Conservation (phyloP, 441 rosid species). For the Croton laevigatus region DNA sequence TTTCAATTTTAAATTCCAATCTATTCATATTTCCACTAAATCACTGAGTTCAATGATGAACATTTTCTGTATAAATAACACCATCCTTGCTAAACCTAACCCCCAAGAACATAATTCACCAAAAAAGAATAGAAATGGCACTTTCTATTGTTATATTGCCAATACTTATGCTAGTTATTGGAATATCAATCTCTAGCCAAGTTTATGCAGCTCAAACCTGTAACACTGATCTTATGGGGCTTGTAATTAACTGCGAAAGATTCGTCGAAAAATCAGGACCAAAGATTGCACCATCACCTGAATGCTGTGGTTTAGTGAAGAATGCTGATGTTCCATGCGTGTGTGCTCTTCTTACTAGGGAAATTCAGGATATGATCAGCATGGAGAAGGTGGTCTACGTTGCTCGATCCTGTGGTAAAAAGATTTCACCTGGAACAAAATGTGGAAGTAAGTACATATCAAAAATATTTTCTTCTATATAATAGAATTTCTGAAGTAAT, state of each 20-base stretch:
- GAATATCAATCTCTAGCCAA: not conserved
- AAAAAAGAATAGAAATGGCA: not conserved
- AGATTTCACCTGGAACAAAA: slow-evolving; percentile 28
- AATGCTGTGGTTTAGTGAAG: slow-evolving; percentile 26
- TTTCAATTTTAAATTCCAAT: not conserved
- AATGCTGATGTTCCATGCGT: slow-evolving; percentile 23
- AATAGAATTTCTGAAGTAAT: too few relatives aligned
- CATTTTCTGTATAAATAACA: not conserved
- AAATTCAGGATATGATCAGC: slow-evolving; percentile 23
- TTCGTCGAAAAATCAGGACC: slow-evolving; percentile 23
- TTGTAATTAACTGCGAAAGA: slow-evolving; percentile 12
- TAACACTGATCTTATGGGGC: not conserved
- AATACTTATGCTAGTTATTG: not conserved
- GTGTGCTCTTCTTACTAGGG: slow-evolving; percentile 24
- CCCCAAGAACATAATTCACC: too few relatives aligned
- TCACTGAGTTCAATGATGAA: not conserved
- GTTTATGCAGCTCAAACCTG: slow-evolving; percentile 1
- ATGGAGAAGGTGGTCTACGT: slow-evolving; percentile 35
- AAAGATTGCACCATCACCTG: slow-evolving; percentile 21
- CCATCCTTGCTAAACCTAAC: not conserved
- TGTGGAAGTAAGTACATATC: slow-evolving; percentile 35
- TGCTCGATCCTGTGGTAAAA: slow-evolving; percentile 33
- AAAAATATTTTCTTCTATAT: not conserved
- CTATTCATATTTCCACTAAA: not conserved
- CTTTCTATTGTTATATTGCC: not conserved